Evolutionary conservation across 768 basidiomycete species (phyloP).

Genomic region (Asterophora lycoperdoides): DNA sequence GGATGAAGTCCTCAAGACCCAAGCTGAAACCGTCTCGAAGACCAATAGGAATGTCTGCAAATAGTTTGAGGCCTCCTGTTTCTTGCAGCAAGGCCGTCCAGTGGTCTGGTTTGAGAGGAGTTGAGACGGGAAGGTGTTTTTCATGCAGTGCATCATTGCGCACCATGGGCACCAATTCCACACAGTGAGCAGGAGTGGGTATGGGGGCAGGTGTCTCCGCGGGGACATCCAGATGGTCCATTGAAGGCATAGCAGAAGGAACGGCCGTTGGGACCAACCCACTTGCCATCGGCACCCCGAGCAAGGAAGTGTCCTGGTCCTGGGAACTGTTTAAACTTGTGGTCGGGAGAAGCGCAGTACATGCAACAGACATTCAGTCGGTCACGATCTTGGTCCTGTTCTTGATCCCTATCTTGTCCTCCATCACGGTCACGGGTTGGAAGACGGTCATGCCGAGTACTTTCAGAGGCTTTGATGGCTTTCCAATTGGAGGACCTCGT

Average conservation of each 20-base stretch:
- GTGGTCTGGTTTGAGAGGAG: constrained; percentile 10
- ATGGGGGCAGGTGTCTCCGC: background rate
- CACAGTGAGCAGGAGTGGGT: constrained; percentile 17
- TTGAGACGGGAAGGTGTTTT: constrained; percentile 13
- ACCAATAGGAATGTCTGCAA: background rate
- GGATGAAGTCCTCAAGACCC: constrained; percentile 1
- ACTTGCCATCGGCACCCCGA: no score
- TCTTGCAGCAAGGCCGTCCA: constrained; percentile 9
- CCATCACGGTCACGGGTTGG: no score
- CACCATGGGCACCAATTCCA: constrained; percentile 7
- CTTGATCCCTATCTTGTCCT: no score
- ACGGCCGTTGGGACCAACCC: no score
- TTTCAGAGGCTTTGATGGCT: no score
- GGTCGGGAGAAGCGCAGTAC: no score
- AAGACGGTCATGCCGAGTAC: no score
- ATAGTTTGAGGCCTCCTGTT: background rate
- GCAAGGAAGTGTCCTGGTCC: no score
- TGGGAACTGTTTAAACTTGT: no score
- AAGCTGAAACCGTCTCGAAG: background rate
- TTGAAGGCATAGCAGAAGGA: background rate
- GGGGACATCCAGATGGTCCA: constrained; percentile 1
- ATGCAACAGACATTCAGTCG: no score
- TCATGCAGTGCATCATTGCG: constrained; percentile 6
- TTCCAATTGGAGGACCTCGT: no score
- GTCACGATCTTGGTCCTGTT: no score